Conservation (phyloP, 2,329 filamentous ascomycete genomes). For the Westerdykella sp. region DNA sequence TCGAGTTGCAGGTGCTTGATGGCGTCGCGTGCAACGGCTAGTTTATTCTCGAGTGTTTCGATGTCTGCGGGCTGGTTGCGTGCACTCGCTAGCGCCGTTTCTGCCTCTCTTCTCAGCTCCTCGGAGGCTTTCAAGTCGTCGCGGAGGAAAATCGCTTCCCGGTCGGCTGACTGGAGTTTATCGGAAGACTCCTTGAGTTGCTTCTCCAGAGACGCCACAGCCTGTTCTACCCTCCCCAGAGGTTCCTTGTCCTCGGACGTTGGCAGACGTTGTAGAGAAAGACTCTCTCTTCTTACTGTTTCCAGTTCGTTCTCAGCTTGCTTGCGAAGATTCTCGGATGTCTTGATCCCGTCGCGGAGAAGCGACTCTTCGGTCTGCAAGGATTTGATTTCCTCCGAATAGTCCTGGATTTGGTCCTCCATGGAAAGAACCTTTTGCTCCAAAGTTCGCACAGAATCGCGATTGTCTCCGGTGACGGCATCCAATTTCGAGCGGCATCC, state of each 20-base stretch:
- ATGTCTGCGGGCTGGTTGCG: too few relatives aligned
- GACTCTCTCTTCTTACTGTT: slow-evolving; percentile 4
- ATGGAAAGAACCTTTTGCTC: slow-evolving; percentile 20
- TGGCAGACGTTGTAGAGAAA: slow-evolving; percentile 15
- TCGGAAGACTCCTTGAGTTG: background rate
- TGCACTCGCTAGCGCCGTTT: slow-evolving; percentile 16
- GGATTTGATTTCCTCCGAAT: slow-evolving; percentile 19
- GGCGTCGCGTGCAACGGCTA: too few relatives aligned
- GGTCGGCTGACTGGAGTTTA: slow-evolving; percentile 17
- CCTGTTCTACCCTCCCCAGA: background rate
- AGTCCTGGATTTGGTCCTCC: slow-evolving; percentile 17
- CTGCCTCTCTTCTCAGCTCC: slow-evolving; percentile 13
- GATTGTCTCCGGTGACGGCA: slow-evolving; percentile 17
- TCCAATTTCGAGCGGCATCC: slow-evolving; percentile 9
- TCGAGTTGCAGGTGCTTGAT: too few relatives aligned
- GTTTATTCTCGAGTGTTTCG: too few relatives aligned
- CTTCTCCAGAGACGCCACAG: background rate
- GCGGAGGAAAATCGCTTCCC: slow-evolving; percentile 19
- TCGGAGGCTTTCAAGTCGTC: slow-evolving; percentile 20
- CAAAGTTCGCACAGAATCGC: slow-evolving; percentile 15
- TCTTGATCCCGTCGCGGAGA: slow-evolving; percentile 21
- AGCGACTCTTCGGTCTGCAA: slow-evolving; percentile 16
- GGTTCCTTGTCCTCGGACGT: background rate
- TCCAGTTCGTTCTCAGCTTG: slow-evolving; percentile 18
- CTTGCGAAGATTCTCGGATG: slow-evolving; percentile 15